A percentile compares a stretch with the other conserved stretches of the same genome.
Evolutionary conservation across 2,329 filamentous ascomycete genomes (phyloP).

Genomic region (Ceratocystis papillata): DNA sequence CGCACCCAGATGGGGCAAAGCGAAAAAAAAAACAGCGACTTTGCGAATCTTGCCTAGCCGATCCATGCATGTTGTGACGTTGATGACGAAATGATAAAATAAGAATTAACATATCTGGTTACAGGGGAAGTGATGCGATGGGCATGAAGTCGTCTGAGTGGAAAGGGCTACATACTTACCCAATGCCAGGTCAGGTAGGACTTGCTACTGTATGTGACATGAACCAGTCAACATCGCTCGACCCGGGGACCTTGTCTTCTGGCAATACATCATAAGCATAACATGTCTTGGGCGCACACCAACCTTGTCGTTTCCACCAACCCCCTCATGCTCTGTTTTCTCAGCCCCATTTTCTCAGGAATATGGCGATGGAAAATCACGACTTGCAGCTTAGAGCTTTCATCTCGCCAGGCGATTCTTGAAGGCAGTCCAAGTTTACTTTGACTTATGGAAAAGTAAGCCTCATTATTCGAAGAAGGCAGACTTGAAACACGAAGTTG

Average conservation of each 20-base stretch:
- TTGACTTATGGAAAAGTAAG: not conserved
- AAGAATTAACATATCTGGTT: not conserved
- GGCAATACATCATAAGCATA: not conserved
- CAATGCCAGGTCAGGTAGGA: not conserved
- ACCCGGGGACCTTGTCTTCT: not conserved
- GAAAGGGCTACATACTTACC: not conserved
- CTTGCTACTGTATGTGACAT: not conserved
- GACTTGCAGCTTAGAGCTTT: not conserved
- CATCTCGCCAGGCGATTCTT: not conserved
- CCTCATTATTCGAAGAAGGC: not conserved
- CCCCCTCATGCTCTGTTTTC: not conserved
- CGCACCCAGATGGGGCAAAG: not conserved
- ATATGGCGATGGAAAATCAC: not conserved
- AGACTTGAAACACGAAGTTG: not conserved
- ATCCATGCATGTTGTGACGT: not conserved
- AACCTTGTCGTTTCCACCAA: not conserved
- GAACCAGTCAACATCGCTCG: too few relatives aligned
- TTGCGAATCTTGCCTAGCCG: not conserved
- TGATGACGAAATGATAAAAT: slow-evolving; percentile 7
- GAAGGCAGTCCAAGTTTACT: too few relatives aligned
- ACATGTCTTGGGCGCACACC: slow-evolving; percentile 4
- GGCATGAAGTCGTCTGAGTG: not conserved
- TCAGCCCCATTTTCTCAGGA: not conserved
- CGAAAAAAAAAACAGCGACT: not conserved
- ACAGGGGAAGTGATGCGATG: not conserved